Conservation (phyloP, 2,329 filamentous ascomycete genomes). For the Fusarium pseudonygamai region DNA sequence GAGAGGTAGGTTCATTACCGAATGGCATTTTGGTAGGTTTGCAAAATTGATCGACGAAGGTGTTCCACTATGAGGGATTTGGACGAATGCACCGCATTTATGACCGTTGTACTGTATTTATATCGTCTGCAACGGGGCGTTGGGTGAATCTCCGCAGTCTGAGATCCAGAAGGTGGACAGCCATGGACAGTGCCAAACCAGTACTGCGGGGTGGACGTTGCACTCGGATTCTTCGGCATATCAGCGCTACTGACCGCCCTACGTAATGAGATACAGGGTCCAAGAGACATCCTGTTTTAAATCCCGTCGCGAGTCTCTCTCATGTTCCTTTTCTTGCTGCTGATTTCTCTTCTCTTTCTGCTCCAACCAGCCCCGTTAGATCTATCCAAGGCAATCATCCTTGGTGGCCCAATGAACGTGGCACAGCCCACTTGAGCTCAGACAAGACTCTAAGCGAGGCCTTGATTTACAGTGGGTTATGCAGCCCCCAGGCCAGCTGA, state of each 20-base stretch:
- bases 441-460: not conserved
- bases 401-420: too few relatives aligned
- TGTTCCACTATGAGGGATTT: too few relatives aligned
- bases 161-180: not conserved
- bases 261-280: not conserved
- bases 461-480: not conserved
- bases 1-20: not conserved
- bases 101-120: not conserved
- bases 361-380: not conserved
- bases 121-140: not conserved
- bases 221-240: too few relatives aligned
- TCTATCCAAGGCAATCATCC: not conserved
- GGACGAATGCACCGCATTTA: not conserved
- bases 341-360: not conserved
- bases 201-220: too few relatives aligned
- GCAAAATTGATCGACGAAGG: not conserved
- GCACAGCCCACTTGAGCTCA: not conserved
- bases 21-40: not conserved
- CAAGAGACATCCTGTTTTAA: not conserved
- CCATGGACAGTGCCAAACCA: too few relatives aligned
- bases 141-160: not conserved
- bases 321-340: not conserved
- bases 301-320: not conserved
- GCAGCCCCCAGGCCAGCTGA: not conserved
- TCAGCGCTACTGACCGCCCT: not conserved